phyloP scores from a whole-genome alignment of 78 protist genomes.

The Tieghemostelium lacteum region DNA sequence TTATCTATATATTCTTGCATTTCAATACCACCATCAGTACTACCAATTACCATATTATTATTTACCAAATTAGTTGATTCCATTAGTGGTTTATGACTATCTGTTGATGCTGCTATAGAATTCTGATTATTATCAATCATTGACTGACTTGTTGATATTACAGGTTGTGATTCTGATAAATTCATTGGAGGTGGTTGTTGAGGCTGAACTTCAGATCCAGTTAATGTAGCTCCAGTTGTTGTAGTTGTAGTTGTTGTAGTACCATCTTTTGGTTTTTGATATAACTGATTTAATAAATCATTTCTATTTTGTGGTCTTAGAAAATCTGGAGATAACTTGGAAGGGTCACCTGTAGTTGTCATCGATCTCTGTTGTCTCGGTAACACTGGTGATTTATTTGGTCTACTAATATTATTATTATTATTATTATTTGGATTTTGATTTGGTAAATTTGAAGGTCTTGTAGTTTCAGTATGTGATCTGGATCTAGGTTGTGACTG shows the following conservation, averaged over 20 bases:
- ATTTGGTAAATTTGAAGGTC: constrained; percentile 27
- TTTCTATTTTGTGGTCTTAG: background rate
- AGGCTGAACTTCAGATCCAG: background rate
- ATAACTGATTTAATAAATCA: background rate
- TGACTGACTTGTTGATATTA: background rate
- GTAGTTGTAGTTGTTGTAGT: background rate
- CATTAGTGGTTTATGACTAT: background rate
- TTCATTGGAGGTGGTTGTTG: background rate
- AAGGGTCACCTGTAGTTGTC: constrained; percentile 15
- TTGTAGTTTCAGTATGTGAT: constrained; percentile 59
- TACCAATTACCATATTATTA: background rate
- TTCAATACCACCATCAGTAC: constrained; percentile 33
- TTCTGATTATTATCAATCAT: background rate
- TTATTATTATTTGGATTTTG: constrained; percentile 1
- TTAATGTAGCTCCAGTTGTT: background rate
- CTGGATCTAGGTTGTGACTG: constrained; percentile 75
- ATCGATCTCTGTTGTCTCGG: constrained; percentile 46
- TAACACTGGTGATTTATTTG: constrained; percentile 27
- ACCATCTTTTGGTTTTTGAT: background rate
- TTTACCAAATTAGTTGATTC: background rate
- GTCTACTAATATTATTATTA: constrained; percentile 10
- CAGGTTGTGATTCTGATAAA: background rate
- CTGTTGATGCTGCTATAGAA: background rate
- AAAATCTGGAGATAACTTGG: background rate
- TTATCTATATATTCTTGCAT: constrained; percentile 20